These are phyloP conservation scores for Pterocarpus macrocarpus DNA, from an alignment of 306 rosid genomes.

Conservation along the genomic window DNA sequence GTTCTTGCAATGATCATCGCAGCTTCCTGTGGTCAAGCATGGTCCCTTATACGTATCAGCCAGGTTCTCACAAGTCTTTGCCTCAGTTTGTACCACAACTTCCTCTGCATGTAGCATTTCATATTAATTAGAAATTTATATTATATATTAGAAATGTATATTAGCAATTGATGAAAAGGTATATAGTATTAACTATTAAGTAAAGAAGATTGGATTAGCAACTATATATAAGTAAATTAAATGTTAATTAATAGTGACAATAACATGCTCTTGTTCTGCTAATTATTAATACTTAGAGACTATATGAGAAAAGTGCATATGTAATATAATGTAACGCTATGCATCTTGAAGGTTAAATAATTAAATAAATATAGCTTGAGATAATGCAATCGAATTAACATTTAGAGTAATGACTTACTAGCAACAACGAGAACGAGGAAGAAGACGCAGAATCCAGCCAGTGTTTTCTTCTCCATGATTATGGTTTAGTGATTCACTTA, in stretches of 20 bases:
- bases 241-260: too few relatives aligned
- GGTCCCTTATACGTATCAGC: slow-evolving; percentile 25
- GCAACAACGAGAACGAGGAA: slow-evolving; percentile 48
- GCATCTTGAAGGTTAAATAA: too few relatives aligned
- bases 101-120: slow-evolving; percentile 23
- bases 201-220: too few relatives aligned
- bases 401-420: slow-evolving; percentile 26
- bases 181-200: too few relatives aligned
- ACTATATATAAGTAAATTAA: too few relatives aligned
- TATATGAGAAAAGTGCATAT: neutral
- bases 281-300: neutral
- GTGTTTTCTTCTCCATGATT: slow-evolving; percentile 23
- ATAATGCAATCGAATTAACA: too few relatives aligned
- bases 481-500: neutral
- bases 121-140: too few relatives aligned
- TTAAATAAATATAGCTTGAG: too few relatives aligned
- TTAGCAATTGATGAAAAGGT: too few relatives aligned
- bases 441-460: slow-evolving; percentile 41
- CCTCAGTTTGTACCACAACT: slow-evolving; percentile 34
- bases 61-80: slow-evolving; percentile 38
- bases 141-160: too few relatives aligned
- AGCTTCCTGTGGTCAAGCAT: slow-evolving; percentile 27
- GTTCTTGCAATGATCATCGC: slow-evolving; percentile 39
- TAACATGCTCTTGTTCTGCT: too few relatives aligned
- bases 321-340: too few relatives aligned